Conservation (phyloP, 2,329 filamentous ascomycete genomes). For the Paraphaeosphaeria minitans region DNA sequence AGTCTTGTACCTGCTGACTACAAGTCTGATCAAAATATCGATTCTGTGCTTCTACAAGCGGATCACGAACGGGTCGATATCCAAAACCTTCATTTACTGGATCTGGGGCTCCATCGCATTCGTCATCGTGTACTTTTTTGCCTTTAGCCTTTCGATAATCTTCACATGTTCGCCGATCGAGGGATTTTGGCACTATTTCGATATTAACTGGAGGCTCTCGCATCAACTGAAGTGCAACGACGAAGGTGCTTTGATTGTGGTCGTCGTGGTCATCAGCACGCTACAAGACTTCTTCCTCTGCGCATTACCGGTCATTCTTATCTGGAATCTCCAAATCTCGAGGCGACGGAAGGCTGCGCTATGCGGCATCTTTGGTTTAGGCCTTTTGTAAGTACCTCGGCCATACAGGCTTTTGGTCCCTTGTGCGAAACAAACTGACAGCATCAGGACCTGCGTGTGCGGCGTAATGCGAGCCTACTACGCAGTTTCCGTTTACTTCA, state of each 20-base stretch:
- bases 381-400: conserved; percentile 45
- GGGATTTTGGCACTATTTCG: conserved; percentile 50
- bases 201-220: conserved; percentile 37
- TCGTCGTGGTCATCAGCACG: conserved; percentile 47
- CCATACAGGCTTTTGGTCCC: not conserved
- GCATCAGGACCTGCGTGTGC: conserved; percentile 37
- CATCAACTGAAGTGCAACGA: conserved; percentile 44
- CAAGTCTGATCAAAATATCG: conserved; percentile 39
- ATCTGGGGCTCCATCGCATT: conserved; percentile 47
- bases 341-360: conserved; percentile 51
- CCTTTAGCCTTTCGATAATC: conserved; percentile 43
- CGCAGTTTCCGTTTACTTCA: conserved; percentile 38
- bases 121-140: conserved; percentile 46
- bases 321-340: conserved; percentile 52
- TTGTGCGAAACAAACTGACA: conserved; percentile 4
- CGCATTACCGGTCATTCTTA: conserved; percentile 50
- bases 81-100: conserved; percentile 43
- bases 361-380: conserved; percentile 52
- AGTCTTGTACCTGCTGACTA: conserved; percentile 36
- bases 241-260: conserved; percentile 46
- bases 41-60: conserved; percentile 51
- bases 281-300: conserved; percentile 50
- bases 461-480: conserved; percentile 48
- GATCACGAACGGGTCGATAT: conserved; percentile 44
- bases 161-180: conserved; percentile 47